phyloP scores from a whole-genome alignment of 2,329 filamentous ascomycete genomes.

The Hansfordia pulvinata region DNA sequence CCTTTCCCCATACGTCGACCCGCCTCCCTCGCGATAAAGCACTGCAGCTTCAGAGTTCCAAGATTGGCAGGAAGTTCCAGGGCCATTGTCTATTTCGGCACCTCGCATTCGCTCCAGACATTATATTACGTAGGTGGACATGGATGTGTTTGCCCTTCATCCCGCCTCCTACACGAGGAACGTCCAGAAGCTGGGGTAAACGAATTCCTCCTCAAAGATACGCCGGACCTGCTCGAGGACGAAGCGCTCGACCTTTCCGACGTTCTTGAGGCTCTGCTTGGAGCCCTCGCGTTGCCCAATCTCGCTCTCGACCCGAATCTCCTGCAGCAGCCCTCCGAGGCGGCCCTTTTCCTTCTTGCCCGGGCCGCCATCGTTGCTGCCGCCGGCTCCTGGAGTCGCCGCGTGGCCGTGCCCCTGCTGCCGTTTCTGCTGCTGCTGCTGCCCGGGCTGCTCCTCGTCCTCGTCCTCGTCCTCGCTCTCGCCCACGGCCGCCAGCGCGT shows the following conservation, averaged over 20 bases:
- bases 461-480: constrained; percentile 24
- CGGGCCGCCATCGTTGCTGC: constrained; percentile 3
- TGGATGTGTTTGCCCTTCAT: constrained; percentile 6
- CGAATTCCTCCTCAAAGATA: constrained; percentile 97
- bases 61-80: too few relatives aligned
- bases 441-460: constrained; percentile 3
- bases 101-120: too few relatives aligned
- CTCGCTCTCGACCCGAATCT: constrained; percentile 94
- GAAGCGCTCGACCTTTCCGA: constrained; percentile 96
- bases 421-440: constrained; percentile 2
- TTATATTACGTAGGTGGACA: background rate
- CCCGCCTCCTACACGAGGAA: constrained; percentile 65
- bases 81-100: too few relatives aligned
- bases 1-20: too few relatives aligned
- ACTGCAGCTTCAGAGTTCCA: too few relatives aligned
- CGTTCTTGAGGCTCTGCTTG: constrained; percentile 94
- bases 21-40: too few relatives aligned
- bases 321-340: constrained; percentile 70
- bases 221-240: constrained; percentile 90
- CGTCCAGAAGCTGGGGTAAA: constrained; percentile 97
- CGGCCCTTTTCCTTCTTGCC: constrained; percentile 15
- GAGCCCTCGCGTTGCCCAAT: constrained; percentile 85
- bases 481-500: constrained; percentile 62
- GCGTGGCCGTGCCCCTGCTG: background rate
- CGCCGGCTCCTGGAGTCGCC: constrained; percentile 2